phyloP scores from a whole-genome alignment of 768 basidiomycete genomes.

The Mycena rosella region DNA sequence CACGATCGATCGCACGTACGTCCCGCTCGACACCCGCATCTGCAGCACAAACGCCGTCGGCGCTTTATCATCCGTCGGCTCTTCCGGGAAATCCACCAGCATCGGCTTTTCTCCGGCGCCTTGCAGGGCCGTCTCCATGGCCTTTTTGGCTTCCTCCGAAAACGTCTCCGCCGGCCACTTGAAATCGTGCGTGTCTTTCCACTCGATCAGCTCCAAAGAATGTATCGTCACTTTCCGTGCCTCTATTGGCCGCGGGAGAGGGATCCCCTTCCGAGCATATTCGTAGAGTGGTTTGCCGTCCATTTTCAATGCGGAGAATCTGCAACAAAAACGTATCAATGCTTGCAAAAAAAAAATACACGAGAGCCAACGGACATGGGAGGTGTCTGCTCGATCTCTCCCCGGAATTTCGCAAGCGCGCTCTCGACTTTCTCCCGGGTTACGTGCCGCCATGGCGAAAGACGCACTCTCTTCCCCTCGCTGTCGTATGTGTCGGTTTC shows the following conservation, averaged over 20 bases:
- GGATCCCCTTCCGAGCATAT: constrained; percentile 91
- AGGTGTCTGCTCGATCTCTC: constrained; percentile 90
- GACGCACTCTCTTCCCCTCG: constrained; percentile 84
- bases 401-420: constrained; percentile 79
- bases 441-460: constrained; percentile 86
- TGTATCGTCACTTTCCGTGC: constrained; percentile 86
- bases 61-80: constrained; percentile 45
- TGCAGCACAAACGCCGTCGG: constrained; percentile 88
- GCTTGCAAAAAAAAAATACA: constrained; percentile 1
- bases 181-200: constrained; percentile 85
- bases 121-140: constrained; percentile 75
- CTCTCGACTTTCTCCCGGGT: constrained; percentile 81
- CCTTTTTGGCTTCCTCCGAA: constrained; percentile 74
- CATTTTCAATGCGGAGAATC: constrained; percentile 99
- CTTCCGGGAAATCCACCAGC: constrained; percentile 57
- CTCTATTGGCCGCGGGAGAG: constrained; percentile 95
- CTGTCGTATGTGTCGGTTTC: constrained; percentile 96
- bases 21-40: constrained; percentile 96
- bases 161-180: constrained; percentile 82
- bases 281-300: constrained; percentile 96
- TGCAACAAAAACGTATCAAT: constrained; percentile 47
- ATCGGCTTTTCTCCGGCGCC: constrained; percentile 56
- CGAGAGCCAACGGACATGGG: constrained; percentile 76
- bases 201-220: constrained; percentile 81
- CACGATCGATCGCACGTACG: constrained; percentile 95